phyloP scores from a whole-genome alignment of 1,284 basidiomycete genomes.

The Termitomyces sp. region DNA sequence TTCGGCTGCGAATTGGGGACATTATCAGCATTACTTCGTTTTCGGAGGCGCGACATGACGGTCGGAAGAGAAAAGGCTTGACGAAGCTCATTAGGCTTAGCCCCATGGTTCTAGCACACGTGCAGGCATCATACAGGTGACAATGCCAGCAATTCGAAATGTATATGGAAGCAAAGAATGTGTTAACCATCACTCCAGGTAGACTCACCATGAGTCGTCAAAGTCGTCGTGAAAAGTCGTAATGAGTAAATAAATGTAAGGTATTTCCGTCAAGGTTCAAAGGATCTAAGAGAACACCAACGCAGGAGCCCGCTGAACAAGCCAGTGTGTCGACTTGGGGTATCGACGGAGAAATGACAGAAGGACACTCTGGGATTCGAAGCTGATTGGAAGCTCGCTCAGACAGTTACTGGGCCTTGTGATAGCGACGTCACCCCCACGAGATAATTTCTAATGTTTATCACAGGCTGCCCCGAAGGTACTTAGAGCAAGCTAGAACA shows the following conservation, averaged over 20 bases:
- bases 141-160: slow-evolving; percentile 2
- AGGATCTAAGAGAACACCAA: not conserved
- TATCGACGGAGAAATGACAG: slow-evolving; percentile 11
- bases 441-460: not conserved
- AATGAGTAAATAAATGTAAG: not conserved
- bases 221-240: slow-evolving; percentile 13
- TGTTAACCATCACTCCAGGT: not conserved
- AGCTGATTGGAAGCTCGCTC: slow-evolving; percentile 9
- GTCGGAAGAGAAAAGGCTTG: slow-evolving; percentile 22
- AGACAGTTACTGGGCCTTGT: slow-evolving; percentile 1
- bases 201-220: slow-evolving; percentile 24
- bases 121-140: slow-evolving; percentile 14
- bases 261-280: not conserved
- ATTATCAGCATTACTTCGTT: slow-evolving; percentile 39
- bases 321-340: not conserved
- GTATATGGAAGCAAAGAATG: slow-evolving; percentile 8
- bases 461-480: no score
- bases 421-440: slow-evolving; percentile 3
- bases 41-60: slow-evolving; percentile 46
- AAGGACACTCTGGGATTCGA: slow-evolving; percentile 8
- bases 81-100: slow-evolving; percentile 15
- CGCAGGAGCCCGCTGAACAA: not conserved
- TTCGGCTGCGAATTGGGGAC: slow-evolving; percentile 36
- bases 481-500: no score
- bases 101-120: slow-evolving; percentile 26